Evolutionary conservation across 1,139 yeast species (phyloP), one percentile per base, ranked within the genome.

Genomic region (Taphrina wiesneri): DNA sequence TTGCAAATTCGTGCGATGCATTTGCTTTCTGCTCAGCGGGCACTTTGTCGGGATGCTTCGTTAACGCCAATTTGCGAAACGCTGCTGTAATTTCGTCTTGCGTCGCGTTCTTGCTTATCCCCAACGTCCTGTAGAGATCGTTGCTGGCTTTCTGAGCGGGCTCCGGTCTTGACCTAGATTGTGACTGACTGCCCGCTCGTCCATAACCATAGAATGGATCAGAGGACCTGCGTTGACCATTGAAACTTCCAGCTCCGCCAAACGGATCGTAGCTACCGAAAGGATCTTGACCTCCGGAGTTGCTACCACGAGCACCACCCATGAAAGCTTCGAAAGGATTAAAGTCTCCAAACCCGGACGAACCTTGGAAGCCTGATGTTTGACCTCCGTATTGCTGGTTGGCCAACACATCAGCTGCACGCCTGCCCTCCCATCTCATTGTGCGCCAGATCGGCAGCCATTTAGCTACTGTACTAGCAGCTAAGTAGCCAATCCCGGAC

Each of bases 1-100:
- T 78, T 68, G 90, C 88, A 74, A 90, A 90, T 67, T 73, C 72
- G n/a, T 76, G 78, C 67, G 77, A 78, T 68, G 82, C 81, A 39
- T 73, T 78, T 51, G 76, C 77, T 2, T 75, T 76, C 7, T 74
- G 75, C 3, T 77, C 74, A 21, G 74, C 76, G 67, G 83, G 84
- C 11, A 82, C 74, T 74, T 90, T 90, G 75, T 90, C 97, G 0
- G 97, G 97, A 74, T 90, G 97, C 69, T 83, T 82, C 68, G 80
- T 78, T 56, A 90, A 79, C 71, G 96, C 90, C 49, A 85, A 77
- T 69, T 83, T 83, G 71, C 91, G 84, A 75, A 90, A 90, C 0
- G 91, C 84, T 72, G 83, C 85, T 73, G 87, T 88, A 71, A 90
- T 82, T 17, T 82, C 86, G 0, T 82, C 77, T 0, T 83, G 84